Evolutionary conservation across 306 rosid species (phyloP).

Genomic region (Gillenia trifoliata): DNA sequence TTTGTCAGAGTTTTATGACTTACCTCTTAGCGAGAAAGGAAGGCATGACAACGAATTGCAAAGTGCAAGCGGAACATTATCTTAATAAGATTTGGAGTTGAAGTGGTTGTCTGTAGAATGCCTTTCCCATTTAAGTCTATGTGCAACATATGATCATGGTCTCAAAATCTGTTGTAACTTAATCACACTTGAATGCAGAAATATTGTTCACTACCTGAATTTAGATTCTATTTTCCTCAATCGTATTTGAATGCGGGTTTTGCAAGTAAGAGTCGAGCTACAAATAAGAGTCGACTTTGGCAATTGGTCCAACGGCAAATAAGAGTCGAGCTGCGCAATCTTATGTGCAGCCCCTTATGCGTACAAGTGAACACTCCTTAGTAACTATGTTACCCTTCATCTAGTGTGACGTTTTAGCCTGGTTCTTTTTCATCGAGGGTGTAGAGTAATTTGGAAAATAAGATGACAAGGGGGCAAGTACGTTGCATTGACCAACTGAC

Average conservation of each 20-base stretch:
- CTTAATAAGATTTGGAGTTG: conserved; percentile 14
- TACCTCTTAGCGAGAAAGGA: conserved; percentile 26
- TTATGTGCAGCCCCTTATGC: no score
- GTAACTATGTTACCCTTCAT: no score
- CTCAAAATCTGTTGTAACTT: not conserved
- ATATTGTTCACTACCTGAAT: not conserved
- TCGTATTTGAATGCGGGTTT: not conserved
- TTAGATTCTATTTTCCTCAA: not conserved
- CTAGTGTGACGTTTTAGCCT: no score
- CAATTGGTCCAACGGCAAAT: no score
- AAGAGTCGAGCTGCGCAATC: no score
- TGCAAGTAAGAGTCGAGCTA: not conserved
- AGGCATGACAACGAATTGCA: conserved; percentile 22
- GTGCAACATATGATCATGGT: not conserved
- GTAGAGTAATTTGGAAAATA: no score
- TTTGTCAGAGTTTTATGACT: conserved; percentile 58
- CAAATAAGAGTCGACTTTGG: no score
- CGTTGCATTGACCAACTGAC: no score
- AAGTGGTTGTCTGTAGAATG: not conserved
- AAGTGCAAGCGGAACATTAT: conserved; percentile 13
- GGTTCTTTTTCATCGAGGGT: no score
- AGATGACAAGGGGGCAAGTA: no score
- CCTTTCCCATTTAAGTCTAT: not conserved
- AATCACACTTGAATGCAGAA: not conserved
- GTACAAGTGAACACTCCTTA: no score